Percentiles rank a stretch among this genome's conserved stretches.
Conservation (phyloP, 495 filamentous ascomycete species). For the Astrothelium subdiscretum region DNA sequence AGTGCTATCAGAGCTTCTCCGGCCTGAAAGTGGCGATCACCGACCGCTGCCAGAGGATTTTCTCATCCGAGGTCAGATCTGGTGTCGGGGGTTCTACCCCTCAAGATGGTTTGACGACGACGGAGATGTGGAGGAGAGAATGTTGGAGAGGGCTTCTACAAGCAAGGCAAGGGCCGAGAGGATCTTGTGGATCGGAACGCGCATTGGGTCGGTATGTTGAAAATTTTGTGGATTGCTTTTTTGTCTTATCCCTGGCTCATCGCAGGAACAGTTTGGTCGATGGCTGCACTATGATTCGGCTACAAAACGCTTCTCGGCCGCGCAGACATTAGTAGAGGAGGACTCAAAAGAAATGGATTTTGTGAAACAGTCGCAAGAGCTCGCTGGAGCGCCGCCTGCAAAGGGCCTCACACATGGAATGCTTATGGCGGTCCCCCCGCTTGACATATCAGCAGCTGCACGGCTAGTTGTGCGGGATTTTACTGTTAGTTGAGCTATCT, state of each 20-base stretch:
- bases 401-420: neutral
- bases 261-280: neutral
- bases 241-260: neutral
- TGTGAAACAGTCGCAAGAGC: neutral
- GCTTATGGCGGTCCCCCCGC: neutral
- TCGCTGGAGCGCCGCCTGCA: neutral
- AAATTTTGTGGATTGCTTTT: neutral
- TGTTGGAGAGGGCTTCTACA: slow-evolving; percentile 57
- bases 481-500: neutral
- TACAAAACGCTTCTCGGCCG: neutral
- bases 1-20: slow-evolving; percentile 24
- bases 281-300: neutral
- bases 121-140: slow-evolving; percentile 61
- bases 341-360: neutral
- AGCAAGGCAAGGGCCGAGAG: slow-evolving; percentile 53
- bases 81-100: slow-evolving; percentile 59
- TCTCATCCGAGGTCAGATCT: slow-evolving; percentile 62
- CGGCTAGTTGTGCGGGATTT: neutral
- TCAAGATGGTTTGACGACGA: slow-evolving; percentile 55
- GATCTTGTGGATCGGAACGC: slow-evolving; percentile 40
- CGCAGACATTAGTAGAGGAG: neutral
- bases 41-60: slow-evolving; percentile 80
- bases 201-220: neutral
- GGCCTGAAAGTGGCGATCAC: slow-evolving; percentile 45
- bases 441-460: neutral